A percentile compares a stretch with the other conserved stretches of the same genome.
Conservation (phyloP, 768 basidiomycete genomes). For the Phanerochaete sordida region DNA sequence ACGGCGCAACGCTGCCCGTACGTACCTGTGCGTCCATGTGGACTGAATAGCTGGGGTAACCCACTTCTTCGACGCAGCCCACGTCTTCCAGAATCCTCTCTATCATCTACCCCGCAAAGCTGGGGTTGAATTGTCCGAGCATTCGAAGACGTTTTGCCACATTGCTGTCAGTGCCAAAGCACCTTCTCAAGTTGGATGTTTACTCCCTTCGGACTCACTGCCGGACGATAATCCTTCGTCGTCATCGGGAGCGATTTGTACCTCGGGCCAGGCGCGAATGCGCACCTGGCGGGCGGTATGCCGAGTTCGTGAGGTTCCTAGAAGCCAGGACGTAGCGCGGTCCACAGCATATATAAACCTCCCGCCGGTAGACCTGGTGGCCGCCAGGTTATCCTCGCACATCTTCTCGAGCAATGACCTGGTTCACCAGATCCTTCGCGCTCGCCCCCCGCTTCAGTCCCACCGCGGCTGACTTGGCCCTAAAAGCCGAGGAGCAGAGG, state of each 20-base stretch:
- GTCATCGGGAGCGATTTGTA: background rate
- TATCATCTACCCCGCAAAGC: slow-evolving; percentile 17
- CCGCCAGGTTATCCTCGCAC: background rate
- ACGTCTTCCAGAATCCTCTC: background rate
- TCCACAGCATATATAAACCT: background rate
- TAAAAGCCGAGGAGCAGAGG: slow-evolving; percentile 33
- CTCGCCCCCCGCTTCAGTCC: slow-evolving; percentile 19
- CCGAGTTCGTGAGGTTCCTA: background rate
- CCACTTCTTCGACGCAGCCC: background rate
- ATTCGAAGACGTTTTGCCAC: slow-evolving; percentile 25
- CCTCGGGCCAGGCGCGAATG: background rate
- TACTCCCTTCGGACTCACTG: background rate
- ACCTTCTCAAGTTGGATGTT: slow-evolving; percentile 13
- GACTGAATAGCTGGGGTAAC: background rate
- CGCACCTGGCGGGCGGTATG: background rate
- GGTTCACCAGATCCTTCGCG: background rate
- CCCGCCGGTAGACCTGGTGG: background rate
- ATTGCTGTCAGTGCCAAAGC: slow-evolving; percentile 5
- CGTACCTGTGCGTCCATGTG: slow-evolving; percentile 3
- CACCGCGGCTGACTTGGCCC: slow-evolving; percentile 30
- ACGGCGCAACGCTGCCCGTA: slow-evolving; percentile 14
- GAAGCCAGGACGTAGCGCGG: background rate
- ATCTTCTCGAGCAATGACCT: background rate
- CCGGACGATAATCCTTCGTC: background rate
- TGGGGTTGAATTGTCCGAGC: slow-evolving; percentile 24